phyloP scores from a whole-genome alignment of 768 basidiomycete genomes.

The Russula olivacea region DNA sequence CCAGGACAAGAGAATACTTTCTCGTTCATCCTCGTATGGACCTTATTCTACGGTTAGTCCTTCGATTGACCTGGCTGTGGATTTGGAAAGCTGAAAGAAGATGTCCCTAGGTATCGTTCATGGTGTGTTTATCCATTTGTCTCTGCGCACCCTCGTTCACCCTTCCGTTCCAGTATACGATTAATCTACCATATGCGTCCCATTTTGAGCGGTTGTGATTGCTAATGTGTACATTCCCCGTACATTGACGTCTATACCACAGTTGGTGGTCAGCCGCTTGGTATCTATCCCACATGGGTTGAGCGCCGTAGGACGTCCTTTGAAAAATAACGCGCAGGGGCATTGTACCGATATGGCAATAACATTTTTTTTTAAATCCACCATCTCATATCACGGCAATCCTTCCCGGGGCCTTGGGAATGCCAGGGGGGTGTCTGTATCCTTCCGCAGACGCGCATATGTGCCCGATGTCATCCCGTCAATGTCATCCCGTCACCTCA shows the following conservation, averaged over 20 bases:
- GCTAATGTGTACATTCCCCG: background rate
- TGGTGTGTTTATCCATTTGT: conserved; percentile 24
- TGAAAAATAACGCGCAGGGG: background rate
- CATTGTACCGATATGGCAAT: conserved; percentile 1
- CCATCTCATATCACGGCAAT: background rate
- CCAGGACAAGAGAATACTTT: conserved; percentile 89
- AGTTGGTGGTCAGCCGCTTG: background rate
- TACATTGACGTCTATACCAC: background rate
- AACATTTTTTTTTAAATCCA: background rate
- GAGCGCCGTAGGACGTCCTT: background rate
- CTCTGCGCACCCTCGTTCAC: background rate
- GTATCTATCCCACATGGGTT: too few species aligned
- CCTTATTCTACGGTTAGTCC: conserved; percentile 78
- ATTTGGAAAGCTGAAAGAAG: conserved; percentile 15
- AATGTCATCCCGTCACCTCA: background rate
- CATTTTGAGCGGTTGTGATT: background rate
- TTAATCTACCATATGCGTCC: background rate
- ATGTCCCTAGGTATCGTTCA: conserved; percentile 41
- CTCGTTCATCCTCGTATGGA: conserved; percentile 91
- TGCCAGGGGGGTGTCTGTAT: background rate
- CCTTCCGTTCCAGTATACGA: conserved; percentile 14
- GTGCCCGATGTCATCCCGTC: too few species aligned
- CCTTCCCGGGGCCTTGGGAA: background rate
- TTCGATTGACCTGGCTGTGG: background rate
- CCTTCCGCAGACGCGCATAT: background rate